These are phyloP conservation scores for Pseudocercospora fijiensis DNA, from an alignment of 2,329 filamentous ascomycete genomes.

Conservation along the genomic window DNA sequence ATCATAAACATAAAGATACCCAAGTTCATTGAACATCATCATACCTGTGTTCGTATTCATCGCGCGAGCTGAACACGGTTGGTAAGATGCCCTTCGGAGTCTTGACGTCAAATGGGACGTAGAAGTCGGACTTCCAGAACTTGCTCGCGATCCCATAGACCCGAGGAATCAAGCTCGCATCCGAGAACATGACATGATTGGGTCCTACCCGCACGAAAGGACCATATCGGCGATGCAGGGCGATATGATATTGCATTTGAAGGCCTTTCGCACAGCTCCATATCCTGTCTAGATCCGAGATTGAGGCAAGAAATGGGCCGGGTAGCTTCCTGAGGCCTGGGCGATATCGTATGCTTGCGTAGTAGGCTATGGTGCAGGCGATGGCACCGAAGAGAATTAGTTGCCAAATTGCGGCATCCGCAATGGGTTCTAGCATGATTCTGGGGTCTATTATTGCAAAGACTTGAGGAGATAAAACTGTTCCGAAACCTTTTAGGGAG, in stretches of 20 bases:
- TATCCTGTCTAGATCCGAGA: conserved; percentile 45
- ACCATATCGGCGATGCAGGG: conserved; percentile 66
- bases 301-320: conserved; percentile 53
- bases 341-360: conserved; percentile 19
- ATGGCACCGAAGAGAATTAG: neutral
- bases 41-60: conserved; percentile 42
- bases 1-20: no score
- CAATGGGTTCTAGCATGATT: neutral
- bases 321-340: conserved; percentile 46
- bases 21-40: no score
- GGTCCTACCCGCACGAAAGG: conserved; percentile 72
- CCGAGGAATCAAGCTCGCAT: conserved; percentile 62
- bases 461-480: neutral
- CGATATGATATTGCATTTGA: conserved; percentile 57
- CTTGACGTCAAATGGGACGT: conserved; percentile 26
- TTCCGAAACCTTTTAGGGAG: neutral
- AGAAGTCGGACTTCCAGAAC: conserved; percentile 23
- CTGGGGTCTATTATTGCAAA: neutral
- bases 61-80: conserved; percentile 42
- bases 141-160: conserved; percentile 56
- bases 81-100: conserved; percentile 20
- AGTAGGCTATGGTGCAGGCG: neutral
- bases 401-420: neutral
- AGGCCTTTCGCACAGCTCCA: conserved; percentile 67
- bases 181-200: conserved; percentile 70